phyloP scores from a whole-genome alignment of 202 grass and related monocot genomes.

The Bolboschoenoplectus hybrid region DNA sequence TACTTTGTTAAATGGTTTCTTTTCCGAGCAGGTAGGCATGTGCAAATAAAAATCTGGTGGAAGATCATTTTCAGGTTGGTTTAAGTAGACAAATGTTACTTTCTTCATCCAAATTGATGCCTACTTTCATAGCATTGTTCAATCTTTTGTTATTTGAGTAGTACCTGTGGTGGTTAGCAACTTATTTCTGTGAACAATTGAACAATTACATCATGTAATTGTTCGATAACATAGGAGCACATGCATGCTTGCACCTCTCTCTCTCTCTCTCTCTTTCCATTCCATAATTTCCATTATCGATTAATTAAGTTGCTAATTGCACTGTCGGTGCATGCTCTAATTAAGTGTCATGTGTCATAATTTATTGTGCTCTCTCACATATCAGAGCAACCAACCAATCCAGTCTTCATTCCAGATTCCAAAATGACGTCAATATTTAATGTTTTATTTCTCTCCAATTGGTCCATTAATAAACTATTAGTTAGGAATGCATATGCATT shows the following conservation, averaged over 20 bases:
- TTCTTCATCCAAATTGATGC: not conserved
- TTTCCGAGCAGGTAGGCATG: slow-evolving; percentile 7
- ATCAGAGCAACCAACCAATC: not conserved
- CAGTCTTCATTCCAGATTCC: not conserved
- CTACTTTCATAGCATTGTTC: not conserved
- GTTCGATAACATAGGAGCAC: slow-evolving; percentile 21
- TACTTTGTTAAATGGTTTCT: not conserved
- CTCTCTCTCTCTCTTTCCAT: too few relatives aligned
- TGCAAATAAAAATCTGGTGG: slow-evolving; percentile 16
- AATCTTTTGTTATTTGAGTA: not conserved
- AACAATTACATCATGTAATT: not conserved
- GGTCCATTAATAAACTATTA: not conserved
- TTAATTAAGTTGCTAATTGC: slow-evolving; percentile 1
- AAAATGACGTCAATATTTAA: slow-evolving; percentile 2
- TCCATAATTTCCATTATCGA: too few relatives aligned
- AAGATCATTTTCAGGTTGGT: slow-evolving; percentile 7
- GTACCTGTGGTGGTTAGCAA: not conserved
- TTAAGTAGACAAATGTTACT: not conserved
- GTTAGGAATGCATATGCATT: not conserved
- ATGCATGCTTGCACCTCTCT: not conserved
- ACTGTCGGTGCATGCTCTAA: not conserved
- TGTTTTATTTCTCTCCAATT: not conserved
- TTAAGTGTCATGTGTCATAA: not conserved
- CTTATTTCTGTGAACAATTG: too few relatives aligned
- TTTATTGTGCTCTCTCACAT: not conserved